Percentiles rank a stretch among this genome's conserved stretches.
Conservation (phyloP, 202 grass and related monocot genomes). For the Musa balbisiana region DNA sequence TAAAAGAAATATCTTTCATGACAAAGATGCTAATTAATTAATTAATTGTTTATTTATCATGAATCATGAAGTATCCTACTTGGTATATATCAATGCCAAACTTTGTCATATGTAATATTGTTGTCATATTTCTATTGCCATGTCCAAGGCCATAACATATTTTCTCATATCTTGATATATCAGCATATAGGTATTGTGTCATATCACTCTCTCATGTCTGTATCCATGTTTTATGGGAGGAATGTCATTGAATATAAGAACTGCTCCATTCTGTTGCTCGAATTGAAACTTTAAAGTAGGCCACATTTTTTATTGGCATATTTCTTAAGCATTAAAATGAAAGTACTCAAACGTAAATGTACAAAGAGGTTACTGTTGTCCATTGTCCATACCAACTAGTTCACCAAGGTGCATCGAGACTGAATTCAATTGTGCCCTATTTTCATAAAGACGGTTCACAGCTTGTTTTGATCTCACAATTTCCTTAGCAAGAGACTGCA, state of each 20-base stretch:
- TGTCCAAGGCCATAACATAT: too few relatives aligned
- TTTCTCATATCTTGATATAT: background rate
- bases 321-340: background rate
- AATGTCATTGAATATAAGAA: background rate
- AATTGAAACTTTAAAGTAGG: background rate
- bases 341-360: background rate
- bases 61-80: background rate
- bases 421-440: slow-evolving; percentile 70
- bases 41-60: background rate
- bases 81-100: too few relatives aligned
- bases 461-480: slow-evolving; percentile 57
- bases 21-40: background rate
- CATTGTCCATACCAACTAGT: slow-evolving; percentile 49
- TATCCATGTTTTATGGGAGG: background rate
- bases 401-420: slow-evolving; percentile 76
- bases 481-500: slow-evolving; percentile 66
- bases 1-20: background rate
- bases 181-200: background rate
- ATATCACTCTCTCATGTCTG: background rate
- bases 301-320: too few relatives aligned
- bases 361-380: background rate
- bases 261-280: background rate
- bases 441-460: slow-evolving; percentile 71
- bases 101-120: too few relatives aligned
- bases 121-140: too few relatives aligned